Conservation (phyloP, 306 rosid species). For the Sicyos baderoa region DNA sequence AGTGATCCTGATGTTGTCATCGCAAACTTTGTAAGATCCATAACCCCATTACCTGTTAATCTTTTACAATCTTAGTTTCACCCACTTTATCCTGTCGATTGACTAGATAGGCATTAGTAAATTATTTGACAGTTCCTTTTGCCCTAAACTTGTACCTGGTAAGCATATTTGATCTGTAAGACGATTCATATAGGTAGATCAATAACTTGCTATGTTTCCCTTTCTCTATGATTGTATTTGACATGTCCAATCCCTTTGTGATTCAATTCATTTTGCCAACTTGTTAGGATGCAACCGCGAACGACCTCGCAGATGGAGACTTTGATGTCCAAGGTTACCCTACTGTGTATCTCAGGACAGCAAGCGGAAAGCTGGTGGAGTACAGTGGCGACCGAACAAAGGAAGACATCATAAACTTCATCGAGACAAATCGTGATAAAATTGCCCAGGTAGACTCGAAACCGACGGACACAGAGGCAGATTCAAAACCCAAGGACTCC, state of each 20-base stretch:
- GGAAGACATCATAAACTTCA: constrained; percentile 59
- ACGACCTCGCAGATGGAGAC: constrained; percentile 49
- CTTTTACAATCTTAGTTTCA: too few relatives aligned
- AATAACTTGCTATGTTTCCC: background rate
- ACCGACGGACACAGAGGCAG: constrained; percentile 28
- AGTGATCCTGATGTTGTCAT: constrained; percentile 56
- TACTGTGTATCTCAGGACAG: constrained; percentile 61
- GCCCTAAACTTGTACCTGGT: too few relatives aligned
- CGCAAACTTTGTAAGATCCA: constrained; percentile 67
- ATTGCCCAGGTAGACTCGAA: constrained; percentile 20
- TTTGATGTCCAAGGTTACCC: constrained; percentile 84
- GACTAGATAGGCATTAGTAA: too few relatives aligned
- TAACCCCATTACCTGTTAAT: constrained; percentile 20
- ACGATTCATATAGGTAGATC: background rate
- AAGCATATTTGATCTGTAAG: too few relatives aligned
- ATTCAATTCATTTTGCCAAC: constrained; percentile 4
- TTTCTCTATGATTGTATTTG: too few relatives aligned
- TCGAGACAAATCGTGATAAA: constrained; percentile 66
- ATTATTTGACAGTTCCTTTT: too few relatives aligned
- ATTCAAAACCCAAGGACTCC: constrained; percentile 11
- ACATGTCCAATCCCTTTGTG: too few relatives aligned
- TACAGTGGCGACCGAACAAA: constrained; percentile 61
- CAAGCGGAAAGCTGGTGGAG: constrained; percentile 53
- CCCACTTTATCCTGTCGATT: too few relatives aligned
- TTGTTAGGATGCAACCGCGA: constrained; percentile 80